Percentiles rank a stretch among this genome's conserved stretches.
Evolutionary conservation across 495 filamentous ascomycete genomes (phyloP).

Genomic region (Chaetomium cochliodes): DNA sequence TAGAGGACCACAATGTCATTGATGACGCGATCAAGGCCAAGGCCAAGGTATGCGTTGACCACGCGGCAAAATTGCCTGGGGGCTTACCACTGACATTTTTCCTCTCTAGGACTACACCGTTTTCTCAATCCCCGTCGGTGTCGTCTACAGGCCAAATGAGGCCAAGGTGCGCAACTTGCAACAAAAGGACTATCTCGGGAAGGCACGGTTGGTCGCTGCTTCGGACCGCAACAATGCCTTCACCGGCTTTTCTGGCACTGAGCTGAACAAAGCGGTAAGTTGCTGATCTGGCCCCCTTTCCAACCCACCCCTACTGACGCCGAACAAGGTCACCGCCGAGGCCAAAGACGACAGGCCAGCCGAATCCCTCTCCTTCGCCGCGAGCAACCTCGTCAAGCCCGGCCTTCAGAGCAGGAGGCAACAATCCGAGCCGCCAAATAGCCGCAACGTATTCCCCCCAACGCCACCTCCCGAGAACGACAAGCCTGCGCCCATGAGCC

Average conservation of each 20-base stretch:
- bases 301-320: slow-evolving; percentile 29
- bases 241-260: slow-evolving; percentile 71
- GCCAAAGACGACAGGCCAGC: slow-evolving; percentile 69
- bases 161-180: slow-evolving; percentile 98
- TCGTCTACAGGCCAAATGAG: slow-evolving; percentile 92
- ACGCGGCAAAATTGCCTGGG: not conserved
- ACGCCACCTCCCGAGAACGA: slow-evolving; percentile 92
- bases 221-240: slow-evolving; percentile 74
- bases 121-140: slow-evolving; percentile 95
- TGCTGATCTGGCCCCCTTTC: not conserved
- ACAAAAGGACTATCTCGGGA: slow-evolving; percentile 94
- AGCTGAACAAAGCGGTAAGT: slow-evolving; percentile 61
- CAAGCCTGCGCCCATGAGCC: slow-evolving; percentile 48
- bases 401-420: slow-evolving; percentile 75
- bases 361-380: slow-evolving; percentile 83
- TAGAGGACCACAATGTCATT: slow-evolving; percentile 94
- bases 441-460: slow-evolving; percentile 86
- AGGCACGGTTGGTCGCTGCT: slow-evolving; percentile 89
- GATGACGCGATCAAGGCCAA: slow-evolving; percentile 92
- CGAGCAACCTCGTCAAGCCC: slow-evolving; percentile 85
- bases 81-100: slow-evolving; percentile 30
- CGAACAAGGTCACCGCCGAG: slow-evolving; percentile 22
- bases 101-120: slow-evolving; percentile 84
- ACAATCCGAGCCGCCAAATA: slow-evolving; percentile 77
- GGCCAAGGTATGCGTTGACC: slow-evolving; percentile 66